Evolutionary conservation across 2,329 filamentous ascomycete genomes (phyloP), one percentile per base, ranked within the genome.

Genomic region (Juglanconis juglandina): DNA sequence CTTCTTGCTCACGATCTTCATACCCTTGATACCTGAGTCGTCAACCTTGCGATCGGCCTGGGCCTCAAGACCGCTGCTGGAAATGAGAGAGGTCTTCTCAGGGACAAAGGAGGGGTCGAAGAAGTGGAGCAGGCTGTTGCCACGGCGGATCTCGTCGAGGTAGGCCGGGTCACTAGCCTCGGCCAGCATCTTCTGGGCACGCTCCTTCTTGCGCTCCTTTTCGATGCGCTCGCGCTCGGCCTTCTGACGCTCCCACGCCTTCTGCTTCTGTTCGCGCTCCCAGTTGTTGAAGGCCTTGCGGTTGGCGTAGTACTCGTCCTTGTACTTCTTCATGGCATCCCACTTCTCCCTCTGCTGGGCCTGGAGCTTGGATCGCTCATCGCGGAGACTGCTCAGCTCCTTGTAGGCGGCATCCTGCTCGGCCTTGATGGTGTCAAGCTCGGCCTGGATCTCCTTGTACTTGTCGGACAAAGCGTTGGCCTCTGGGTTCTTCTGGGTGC

Each of bases 331-430:
- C 71, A 97, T 87, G 59, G 87, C 89, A 61, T 82, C 76, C 76
- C 87, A 97, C 76, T 94, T 96, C 72, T 90, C 87, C 75, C 96
- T 89, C 78, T 96, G 92, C 73, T 95, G 88, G 61, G 85, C 85
- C 70, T 96, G 89, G 56, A 95, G 85, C 79, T 88, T 91, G 73
- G 87, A 88, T 64, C 91, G 88, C 79, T 97, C 90, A 69, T 96
- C 94, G 59, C 91, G 88, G 64, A 98, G 87, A 59, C 83, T 76
- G 68, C 92, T 93, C 62, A 97, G 80, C 79, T 87, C 90, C 84
- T 96, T 96, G 85, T 89, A 96, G 41, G 88, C 91, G 67, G 89
- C 87, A 70, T 98, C 92, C 77, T 96, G 91, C 79, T 96, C 91
- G 52, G 89, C 89, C 81, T 96, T 96, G 79, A 99, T 91, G 63